A percentile compares a stretch with the other conserved stretches of the same genome.
phyloP scores from a whole-genome alignment of 2,329 filamentous ascomycete genomes.

The Stagonosporopsis rhizophila region DNA sequence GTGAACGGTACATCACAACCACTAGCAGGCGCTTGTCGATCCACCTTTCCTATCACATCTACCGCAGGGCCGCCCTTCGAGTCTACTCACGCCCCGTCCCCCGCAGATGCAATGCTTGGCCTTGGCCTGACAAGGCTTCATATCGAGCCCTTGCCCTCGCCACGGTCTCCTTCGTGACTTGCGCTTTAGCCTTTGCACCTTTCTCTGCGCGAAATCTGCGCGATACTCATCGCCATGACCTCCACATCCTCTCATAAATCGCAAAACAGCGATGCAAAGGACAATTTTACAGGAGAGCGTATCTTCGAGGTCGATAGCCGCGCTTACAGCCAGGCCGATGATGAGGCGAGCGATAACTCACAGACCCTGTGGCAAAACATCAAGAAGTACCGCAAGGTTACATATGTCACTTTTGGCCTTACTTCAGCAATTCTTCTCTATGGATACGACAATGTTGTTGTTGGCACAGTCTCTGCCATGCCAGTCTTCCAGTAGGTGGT shows the following conservation, averaged over 20 bases:
- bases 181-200: not conserved
- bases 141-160: slow-evolving; percentile 17
- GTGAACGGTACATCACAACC: slow-evolving; percentile 3
- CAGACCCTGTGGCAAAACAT: slow-evolving; percentile 40
- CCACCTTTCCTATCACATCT: slow-evolving; percentile 4
- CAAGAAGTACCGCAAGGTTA: slow-evolving; percentile 42
- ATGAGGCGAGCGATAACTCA: slow-evolving; percentile 25
- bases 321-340: slow-evolving; percentile 6
- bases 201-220: not conserved
- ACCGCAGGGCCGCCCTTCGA: too few relatives aligned
- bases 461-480: slow-evolving; percentile 41
- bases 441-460: slow-evolving; percentile 42
- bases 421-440: slow-evolving; percentile 41
- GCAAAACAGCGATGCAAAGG: slow-evolving; percentile 8
- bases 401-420: slow-evolving; percentile 32
- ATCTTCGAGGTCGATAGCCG: slow-evolving; percentile 21
- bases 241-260: slow-evolving; percentile 11
- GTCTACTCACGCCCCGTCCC: not conserved
- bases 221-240: slow-evolving; percentile 12
- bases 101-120: slow-evolving; percentile 16
- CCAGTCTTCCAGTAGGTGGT: slow-evolving; percentile 36
- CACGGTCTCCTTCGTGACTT: slow-evolving; percentile 1
- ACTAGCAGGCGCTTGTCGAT: slow-evolving; percentile 16
- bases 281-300: slow-evolving; percentile 14
- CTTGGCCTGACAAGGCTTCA: slow-evolving; percentile 13